These are phyloP conservation scores for Trichodelitschia bisporula DNA, from an alignment of 495 filamentous ascomycete genomes.

Conservation along the genomic window DNA sequence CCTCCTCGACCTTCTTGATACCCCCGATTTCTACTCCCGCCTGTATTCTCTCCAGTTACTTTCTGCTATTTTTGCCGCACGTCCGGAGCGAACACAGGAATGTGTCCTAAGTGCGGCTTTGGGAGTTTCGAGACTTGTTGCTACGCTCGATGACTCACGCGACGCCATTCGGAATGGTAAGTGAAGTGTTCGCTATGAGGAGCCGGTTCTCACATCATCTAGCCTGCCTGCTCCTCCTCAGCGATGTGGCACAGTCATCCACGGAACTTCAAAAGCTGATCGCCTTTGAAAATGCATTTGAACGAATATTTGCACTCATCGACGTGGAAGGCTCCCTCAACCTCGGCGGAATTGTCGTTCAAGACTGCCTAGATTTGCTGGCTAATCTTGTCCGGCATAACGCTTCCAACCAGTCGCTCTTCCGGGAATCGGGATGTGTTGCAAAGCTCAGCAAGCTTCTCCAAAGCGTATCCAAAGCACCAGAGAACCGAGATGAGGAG, in stretches of 20 bases:
- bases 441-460: conserved; percentile 48
- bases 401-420: conserved; percentile 77
- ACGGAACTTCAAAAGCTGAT: conserved; percentile 80
- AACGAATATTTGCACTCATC: conserved; percentile 61
- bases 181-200: conserved; percentile 8
- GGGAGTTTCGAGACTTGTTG: conserved; percentile 69
- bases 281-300: conserved; percentile 84
- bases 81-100: conserved; percentile 88
- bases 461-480: not conserved
- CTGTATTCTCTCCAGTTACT: conserved; percentile 85
- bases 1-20: conserved; percentile 70
- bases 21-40: conserved; percentile 74
- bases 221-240: conserved; percentile 46
- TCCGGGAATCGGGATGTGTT: conserved; percentile 74
- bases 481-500: conserved; percentile 29
- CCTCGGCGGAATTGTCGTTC: conserved; percentile 70
- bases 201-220: conserved; percentile 5
- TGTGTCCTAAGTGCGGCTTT: conserved; percentile 72
- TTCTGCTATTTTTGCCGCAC: conserved; percentile 57
- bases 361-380: conserved; percentile 83
- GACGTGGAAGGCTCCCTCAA: conserved; percentile 56
- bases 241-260: conserved; percentile 43
- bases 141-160: conserved; percentile 55
- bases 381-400: conserved; percentile 81
- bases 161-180: conserved; percentile 77